Conservation (phyloP, 1,139 yeast species). For the Nadsonia starkeyi-henricii region DNA sequence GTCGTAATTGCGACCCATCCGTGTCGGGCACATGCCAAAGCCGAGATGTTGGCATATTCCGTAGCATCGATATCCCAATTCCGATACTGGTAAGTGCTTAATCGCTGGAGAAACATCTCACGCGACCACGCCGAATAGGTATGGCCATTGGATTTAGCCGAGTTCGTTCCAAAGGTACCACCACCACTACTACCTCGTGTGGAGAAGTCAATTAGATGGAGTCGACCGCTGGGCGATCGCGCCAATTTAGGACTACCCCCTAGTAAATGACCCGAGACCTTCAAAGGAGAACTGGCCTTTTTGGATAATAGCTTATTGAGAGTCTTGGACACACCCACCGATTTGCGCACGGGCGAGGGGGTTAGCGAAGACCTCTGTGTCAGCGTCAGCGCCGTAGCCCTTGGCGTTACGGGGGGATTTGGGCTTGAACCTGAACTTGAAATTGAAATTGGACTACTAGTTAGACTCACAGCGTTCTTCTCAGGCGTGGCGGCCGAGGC, state of each 20-base stretch:
- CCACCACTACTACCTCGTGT: not conserved
- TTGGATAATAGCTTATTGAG: not conserved
- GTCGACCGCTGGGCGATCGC: constrained; percentile 1
- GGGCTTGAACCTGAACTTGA: too few relatives aligned
- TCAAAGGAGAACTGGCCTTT: not conserved
- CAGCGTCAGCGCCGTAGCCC: too few relatives aligned
- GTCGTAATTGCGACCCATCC: constrained; percentile 6
- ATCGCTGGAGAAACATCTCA: constrained; percentile 6
- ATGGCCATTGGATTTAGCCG: not conserved
- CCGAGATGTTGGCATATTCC: constrained; percentile 3
- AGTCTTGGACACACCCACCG: not conserved
- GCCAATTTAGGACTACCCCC: constrained; percentile 1
- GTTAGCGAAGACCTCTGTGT: not conserved
- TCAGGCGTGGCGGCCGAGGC: too few relatives aligned
- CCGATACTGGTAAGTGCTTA: constrained; percentile 6
- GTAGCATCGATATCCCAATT: constrained; percentile 5
- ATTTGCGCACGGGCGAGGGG: not conserved
- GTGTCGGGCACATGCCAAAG: constrained; percentile 4
- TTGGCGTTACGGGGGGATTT: too few relatives aligned
- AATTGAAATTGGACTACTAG: too few relatives aligned
- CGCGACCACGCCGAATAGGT: constrained; percentile 8
- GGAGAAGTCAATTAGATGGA: constrained; percentile 3
- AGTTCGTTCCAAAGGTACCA: not conserved
- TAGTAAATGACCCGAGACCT: not conserved
- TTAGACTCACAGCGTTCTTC: too few relatives aligned